Evolutionary conservation across 805 yeast genomes (phyloP).

Genomic region (Candida awuae): DNA sequence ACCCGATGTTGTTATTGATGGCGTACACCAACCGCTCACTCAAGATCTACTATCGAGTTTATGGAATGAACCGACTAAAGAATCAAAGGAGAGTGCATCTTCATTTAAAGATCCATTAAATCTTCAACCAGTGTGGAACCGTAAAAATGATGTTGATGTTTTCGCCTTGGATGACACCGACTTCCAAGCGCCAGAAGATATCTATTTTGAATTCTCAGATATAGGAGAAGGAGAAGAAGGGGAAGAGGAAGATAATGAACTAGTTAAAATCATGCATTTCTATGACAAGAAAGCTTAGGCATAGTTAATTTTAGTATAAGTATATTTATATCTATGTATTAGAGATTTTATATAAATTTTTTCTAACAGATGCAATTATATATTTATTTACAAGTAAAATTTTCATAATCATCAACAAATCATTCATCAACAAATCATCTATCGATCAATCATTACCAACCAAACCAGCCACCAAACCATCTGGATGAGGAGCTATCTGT

Average conservation of each 20-base stretch:
- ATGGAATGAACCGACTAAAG: slow-evolving; percentile 9
- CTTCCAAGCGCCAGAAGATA: slow-evolving; percentile 10
- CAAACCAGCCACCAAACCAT: slow-evolving; percentile 22
- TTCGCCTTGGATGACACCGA: slow-evolving; percentile 1
- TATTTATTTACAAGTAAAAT: not conserved
- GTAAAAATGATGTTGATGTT: not conserved
- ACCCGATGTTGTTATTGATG: slow-evolving; percentile 29
- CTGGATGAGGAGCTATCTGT: slow-evolving; percentile 22
- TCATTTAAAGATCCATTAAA: slow-evolving; percentile 21
- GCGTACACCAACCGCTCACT: slow-evolving; percentile 39
- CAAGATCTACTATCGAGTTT: slow-evolving; percentile 25
- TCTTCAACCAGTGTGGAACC: slow-evolving; percentile 14
- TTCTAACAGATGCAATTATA: not conserved
- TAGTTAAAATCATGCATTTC: slow-evolving; percentile 16
- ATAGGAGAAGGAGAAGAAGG: slow-evolving; percentile 14
- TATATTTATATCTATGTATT: too few species aligned
- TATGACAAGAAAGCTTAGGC: slow-evolving; percentile 15
- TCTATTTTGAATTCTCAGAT: slow-evolving; percentile 23
- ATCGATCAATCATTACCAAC: slow-evolving; percentile 7
- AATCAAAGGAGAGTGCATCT: slow-evolving; percentile 1
- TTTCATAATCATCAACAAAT: too few species aligned
- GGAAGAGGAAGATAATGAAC: slow-evolving; percentile 16
- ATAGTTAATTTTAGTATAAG: not conserved
- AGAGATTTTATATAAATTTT: too few species aligned
- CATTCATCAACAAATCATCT: too few species aligned